phyloP scores from a whole-genome alignment of 352 stramenopile genomes.

The Pythium pectinolyticum region DNA sequence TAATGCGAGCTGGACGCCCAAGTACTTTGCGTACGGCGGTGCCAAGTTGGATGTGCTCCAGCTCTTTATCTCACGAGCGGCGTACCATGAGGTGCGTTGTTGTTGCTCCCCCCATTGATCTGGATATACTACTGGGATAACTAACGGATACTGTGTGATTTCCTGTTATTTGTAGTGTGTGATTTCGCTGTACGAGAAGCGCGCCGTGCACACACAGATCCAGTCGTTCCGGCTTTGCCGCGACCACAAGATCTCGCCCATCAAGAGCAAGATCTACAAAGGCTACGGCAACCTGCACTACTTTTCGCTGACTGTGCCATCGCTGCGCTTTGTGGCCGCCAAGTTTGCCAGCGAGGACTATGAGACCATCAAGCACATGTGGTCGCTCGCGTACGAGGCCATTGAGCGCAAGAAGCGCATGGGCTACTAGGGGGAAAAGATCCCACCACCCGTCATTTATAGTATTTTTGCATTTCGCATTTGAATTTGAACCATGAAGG shows the following conservation, averaged over 20 bases:
- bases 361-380: constrained; percentile 79
- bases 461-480: constrained; percentile 1
- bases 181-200: constrained; percentile 85
- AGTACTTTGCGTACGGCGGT: constrained; percentile 83
- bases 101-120: no score
- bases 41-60: constrained; percentile 83
- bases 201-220: constrained; percentile 78
- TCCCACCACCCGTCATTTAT: neutral
- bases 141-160: constrained; percentile 3
- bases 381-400: constrained; percentile 76
- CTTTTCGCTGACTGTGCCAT: constrained; percentile 79
- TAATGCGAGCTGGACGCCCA: constrained; percentile 72
- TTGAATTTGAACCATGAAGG: no score
- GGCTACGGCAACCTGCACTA: constrained; percentile 85
- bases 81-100: constrained; percentile 68
- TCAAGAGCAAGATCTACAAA: constrained; percentile 90
- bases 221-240: constrained; percentile 79
- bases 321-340: constrained; percentile 74
- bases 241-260: constrained; percentile 84
- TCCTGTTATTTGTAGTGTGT: no score
- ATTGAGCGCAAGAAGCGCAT: constrained; percentile 85
- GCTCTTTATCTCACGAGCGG: constrained; percentile 79
- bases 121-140: no score
- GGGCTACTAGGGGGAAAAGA: constrained; percentile 27
- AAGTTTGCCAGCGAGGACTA: constrained; percentile 87